Evolutionary conservation across 352 stramenopile species (phyloP), one percentile per base, ranked within the genome.

Genomic region (Phytophthora podocarpi): DNA sequence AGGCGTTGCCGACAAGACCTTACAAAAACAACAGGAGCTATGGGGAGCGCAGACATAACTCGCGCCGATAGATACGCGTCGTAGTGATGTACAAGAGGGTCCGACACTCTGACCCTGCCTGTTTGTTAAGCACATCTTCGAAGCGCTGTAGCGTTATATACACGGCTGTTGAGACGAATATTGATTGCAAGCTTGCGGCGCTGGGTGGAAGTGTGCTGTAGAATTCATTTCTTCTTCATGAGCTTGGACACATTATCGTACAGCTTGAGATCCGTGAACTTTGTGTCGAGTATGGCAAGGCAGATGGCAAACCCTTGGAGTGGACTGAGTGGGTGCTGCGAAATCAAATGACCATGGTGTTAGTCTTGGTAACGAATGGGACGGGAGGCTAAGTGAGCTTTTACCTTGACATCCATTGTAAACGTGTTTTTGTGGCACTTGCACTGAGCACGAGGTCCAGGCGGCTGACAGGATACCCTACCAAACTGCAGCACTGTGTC

Each of bases 351-450:
- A 13, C 11, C 7, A 3, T 36, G 31, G 31, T 36, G 13, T n/a
- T n/a, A n/a, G n/a, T n/a, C n/a, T n/a, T n/a, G n/a, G n/a, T n/a
- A n/a, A n/a, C n/a, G n/a, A n/a, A n/a, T n/a, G n/a, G n/a, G n/a
- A n/a, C n/a, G n/a, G n/a, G n/a, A n/a, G n/a, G n/a, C n/a, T n/a
- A n/a, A n/a, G n/a, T n/a, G n/a, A n/a, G n/a, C n/a, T 28, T 15
- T 78, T 76, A 70, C 73, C 70, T 78, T 71, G 67, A 98, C 84
- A 64, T 99, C 95, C 87, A 98, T 96, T 2, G 85, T 97, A 71
- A 99, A 99, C 7, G 64, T 76, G 53, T 96, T 78, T 37, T 97
- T 91, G 69, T 89, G 80, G 64, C 80, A 87, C 37, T 80, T 85
- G 63, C 73, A 87, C 54, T 87, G 78, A 32, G 32, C 23, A 10